A percentile compares a stretch with the other conserved stretches of the same genome.
These are phyloP conservation scores for Cordyceps javanica DNA, from an alignment of 2,329 filamentous ascomycete genomes.

Conservation along the genomic window DNA sequence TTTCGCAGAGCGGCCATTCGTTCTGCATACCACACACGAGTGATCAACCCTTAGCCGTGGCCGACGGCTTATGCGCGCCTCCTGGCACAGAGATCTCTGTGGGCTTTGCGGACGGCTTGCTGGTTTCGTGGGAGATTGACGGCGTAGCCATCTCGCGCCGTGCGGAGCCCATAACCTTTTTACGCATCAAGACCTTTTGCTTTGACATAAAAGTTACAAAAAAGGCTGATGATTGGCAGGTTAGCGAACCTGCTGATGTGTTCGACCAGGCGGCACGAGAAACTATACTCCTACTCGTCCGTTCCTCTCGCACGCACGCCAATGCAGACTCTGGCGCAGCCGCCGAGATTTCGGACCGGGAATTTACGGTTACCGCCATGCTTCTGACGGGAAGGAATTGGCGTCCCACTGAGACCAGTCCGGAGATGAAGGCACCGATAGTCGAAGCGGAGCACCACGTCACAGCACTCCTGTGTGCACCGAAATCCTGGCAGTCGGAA, in stretches of 20 bases:
- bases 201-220: constrained; percentile 25
- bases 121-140: constrained; percentile 31
- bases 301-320: not conserved
- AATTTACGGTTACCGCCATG: constrained; percentile 2
- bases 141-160: constrained; percentile 26
- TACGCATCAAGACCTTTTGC: constrained; percentile 29
- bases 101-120: constrained; percentile 27
- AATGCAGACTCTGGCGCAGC: not conserved
- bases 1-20: not conserved
- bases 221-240: not conserved
- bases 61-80: constrained; percentile 25
- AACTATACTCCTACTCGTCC: not conserved
- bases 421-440: not conserved
- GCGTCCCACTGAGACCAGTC: not conserved
- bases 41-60: constrained; percentile 20
- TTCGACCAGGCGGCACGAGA: constrained; percentile 2
- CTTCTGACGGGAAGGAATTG: constrained; percentile 8
- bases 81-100: constrained; percentile 29
- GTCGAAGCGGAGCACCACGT: not conserved
- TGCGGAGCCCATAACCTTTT: constrained; percentile 23
- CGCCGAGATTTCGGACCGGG: not conserved
- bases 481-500: constrained; percentile 20
- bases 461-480: constrained; percentile 9
- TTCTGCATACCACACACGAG: constrained; percentile 28
- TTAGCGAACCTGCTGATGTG: not conserved